Conservation (phyloP, 2,329 filamentous ascomycete species). For the Fusarium nurragi region DNA sequence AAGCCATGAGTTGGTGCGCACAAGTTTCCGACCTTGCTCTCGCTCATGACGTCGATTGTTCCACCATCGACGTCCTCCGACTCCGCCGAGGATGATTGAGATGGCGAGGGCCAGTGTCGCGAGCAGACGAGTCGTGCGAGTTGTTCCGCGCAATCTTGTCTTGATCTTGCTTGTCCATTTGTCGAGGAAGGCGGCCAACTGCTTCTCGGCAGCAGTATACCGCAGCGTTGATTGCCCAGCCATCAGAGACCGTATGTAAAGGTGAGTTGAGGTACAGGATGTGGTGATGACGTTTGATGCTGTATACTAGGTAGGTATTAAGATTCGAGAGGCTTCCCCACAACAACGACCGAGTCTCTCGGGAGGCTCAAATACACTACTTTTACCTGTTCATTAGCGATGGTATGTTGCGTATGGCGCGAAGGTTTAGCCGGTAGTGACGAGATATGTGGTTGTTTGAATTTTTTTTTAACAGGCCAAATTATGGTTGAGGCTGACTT, state of each 20-base stretch:
- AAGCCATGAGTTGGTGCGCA: conserved; percentile 91
- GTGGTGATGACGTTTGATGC: conserved; percentile 26
- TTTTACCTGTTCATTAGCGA: conserved; percentile 37
- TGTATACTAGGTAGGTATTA: background rate
- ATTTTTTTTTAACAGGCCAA: conserved; percentile 5
- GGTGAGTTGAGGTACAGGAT: background rate
- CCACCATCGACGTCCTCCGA: conserved; percentile 83
- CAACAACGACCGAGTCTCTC: conserved; percentile 25
- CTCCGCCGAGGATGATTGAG: conserved; percentile 80
- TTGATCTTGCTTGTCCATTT: conserved; percentile 66
- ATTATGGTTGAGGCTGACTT: conserved; percentile 23
- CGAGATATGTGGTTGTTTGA: conserved; percentile 7
- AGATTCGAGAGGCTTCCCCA: conserved; percentile 38
- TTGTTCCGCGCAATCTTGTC: conserved; percentile 68
- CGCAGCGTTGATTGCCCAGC: conserved; percentile 87
- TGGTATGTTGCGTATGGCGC: background rate
- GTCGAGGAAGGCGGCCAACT: conserved; percentile 70
- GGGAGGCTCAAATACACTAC: conserved; percentile 21
- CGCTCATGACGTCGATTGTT: conserved; percentile 77
- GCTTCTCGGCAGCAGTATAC: conserved; percentile 70
- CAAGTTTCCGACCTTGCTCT: conserved; percentile 81
- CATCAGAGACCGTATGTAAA: conserved; percentile 62
- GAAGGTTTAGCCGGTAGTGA: background rate
- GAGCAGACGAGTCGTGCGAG: conserved; percentile 76
- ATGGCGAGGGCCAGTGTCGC: conserved; percentile 79